Evolutionary conservation across 139 green algal species (phyloP).

Genomic region (Chlorella sorokiniana): DNA sequence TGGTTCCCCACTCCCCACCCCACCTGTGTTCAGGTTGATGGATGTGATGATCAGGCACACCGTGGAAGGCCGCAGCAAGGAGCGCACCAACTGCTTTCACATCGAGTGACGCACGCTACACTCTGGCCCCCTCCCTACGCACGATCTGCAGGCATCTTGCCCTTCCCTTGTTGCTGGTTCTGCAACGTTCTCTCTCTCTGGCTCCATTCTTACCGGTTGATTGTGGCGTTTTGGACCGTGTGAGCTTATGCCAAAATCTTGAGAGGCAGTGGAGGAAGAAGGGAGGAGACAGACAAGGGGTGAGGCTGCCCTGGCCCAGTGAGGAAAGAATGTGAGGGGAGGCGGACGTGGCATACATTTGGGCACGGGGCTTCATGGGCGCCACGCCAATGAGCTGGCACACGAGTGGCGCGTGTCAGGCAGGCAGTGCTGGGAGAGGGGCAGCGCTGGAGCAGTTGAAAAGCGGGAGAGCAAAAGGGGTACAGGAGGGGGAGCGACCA

Average conservation of each 20-base stretch:
- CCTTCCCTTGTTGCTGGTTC: no score
- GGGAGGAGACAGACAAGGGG: background rate
- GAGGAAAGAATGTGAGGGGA: no score
- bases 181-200: no score
- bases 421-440: background rate
- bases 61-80: slow-evolving; percentile 26
- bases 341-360: background rate
- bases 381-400: background rate
- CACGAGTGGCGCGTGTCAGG: background rate
- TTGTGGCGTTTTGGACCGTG: no score
- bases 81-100: slow-evolving; percentile 17
- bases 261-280: background rate
- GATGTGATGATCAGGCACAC: slow-evolving; percentile 50
- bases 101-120: slow-evolving; percentile 1
- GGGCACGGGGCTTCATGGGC: background rate
- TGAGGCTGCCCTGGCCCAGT: no score
- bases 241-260: no score
- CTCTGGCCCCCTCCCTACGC: background rate
- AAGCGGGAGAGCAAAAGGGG: background rate
- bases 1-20: slow-evolving; percentile 77
- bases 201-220: no score
- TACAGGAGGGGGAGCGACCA: background rate
- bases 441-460: background rate
- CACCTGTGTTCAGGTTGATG: no score
- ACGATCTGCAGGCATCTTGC: background rate